Percentiles rank a stretch among this genome's conserved stretches.
phyloP scores from a whole-genome alignment of 208 protist genomes.

The Acanthamoeba triangularis region DNA sequence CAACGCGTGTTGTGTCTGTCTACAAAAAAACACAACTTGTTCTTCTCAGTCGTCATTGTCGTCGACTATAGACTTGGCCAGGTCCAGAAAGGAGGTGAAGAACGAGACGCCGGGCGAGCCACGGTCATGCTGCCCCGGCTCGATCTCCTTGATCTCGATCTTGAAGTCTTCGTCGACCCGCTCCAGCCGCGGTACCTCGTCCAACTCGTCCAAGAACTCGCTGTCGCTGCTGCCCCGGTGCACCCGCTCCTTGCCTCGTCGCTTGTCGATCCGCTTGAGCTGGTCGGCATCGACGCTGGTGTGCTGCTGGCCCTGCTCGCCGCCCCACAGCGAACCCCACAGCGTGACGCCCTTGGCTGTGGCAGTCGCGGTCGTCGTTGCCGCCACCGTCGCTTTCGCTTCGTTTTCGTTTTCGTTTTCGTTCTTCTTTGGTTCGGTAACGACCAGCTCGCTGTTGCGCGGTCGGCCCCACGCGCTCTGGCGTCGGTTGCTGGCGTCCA shows the following conservation, averaged over 20 bases:
- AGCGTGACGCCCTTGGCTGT: conserved; percentile 6
- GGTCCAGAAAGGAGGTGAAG: conserved; percentile 13
- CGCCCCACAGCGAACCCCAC: conserved; percentile 22
- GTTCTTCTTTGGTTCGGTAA: neutral
- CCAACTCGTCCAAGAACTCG: neutral
- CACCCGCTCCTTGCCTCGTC: conserved; percentile 22
- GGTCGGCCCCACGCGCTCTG: neutral
- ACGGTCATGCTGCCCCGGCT: neutral
- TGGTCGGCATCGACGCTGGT: neutral
- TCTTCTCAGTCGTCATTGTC: neutral
- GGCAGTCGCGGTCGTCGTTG: no score
- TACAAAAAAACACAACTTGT: no score
- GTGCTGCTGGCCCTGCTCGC: neutral
- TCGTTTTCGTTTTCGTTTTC: conserved; percentile 1
- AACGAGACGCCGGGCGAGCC: neutral
- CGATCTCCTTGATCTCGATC: conserved; percentile 53
- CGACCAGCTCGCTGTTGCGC: neutral
- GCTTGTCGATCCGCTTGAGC: neutral
- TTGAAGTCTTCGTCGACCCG: neutral
- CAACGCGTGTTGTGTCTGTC: no score
- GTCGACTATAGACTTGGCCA: conserved; percentile 9
- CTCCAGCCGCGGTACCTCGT: neutral
- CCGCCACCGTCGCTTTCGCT: neutral
- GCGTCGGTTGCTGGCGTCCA: neutral
- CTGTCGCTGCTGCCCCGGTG: neutral